phyloP scores from a whole-genome alignment of 2,329 filamentous ascomycete genomes.

The Neopestalotiopsis clavispora region DNA sequence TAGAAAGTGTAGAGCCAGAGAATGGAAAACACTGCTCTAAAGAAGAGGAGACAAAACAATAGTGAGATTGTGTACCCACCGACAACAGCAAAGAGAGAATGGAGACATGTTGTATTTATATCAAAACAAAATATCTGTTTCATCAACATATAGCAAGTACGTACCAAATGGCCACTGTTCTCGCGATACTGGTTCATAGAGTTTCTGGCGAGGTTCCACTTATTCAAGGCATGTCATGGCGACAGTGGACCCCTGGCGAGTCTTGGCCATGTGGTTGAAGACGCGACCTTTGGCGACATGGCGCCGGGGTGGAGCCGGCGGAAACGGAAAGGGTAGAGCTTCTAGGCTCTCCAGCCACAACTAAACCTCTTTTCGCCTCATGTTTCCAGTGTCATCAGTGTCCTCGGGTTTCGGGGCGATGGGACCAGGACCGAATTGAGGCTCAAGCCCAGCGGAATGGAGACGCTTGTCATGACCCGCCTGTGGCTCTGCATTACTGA shows the following conservation, averaged over 20 bases:
- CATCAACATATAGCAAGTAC: neutral
- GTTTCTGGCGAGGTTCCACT: constrained; percentile 9
- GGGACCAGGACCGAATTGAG: constrained; percentile 11
- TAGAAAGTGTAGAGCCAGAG: neutral
- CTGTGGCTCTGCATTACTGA: neutral
- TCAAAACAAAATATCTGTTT: neutral
- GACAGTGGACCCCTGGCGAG: constrained; percentile 2
- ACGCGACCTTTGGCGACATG: neutral
- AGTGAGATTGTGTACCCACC: neutral
- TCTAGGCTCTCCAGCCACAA: constrained; percentile 11
- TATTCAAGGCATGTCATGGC: constrained; percentile 9
- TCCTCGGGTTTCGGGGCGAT: constrained; percentile 9
- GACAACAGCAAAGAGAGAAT: neutral
- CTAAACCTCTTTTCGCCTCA: neutral
- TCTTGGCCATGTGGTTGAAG: constrained; percentile 6
- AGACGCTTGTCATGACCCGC: constrained; percentile 12
- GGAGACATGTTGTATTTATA: constrained; percentile 13
- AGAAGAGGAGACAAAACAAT: neutral
- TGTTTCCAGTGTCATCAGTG: neutral
- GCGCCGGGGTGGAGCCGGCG: constrained; percentile 9
- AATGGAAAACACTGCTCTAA: neutral
- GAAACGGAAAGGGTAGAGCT: neutral
- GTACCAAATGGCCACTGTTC: constrained; percentile 1
- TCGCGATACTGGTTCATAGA: constrained; percentile 10
- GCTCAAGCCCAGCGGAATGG: constrained; percentile 6